phyloP scores from a whole-genome alignment of 768 basidiomycete species.

The Strobilomyces dryophilus region DNA sequence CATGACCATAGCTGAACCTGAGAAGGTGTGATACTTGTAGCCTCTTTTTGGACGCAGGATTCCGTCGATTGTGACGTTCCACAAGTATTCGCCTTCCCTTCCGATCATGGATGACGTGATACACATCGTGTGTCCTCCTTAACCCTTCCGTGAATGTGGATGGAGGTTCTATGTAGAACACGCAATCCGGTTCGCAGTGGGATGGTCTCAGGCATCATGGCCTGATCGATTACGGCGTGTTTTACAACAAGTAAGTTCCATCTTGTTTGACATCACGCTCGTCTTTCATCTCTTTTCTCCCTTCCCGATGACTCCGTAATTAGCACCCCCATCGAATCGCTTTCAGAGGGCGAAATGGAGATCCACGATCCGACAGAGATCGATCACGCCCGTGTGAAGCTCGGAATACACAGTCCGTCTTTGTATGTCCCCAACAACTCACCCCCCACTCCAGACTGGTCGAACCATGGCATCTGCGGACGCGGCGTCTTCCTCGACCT shows the following conservation, averaged over 20 bases:
- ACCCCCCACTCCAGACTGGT: conserved; percentile 48
- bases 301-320: background rate
- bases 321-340: conserved; percentile 41
- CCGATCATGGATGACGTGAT: conserved; percentile 44
- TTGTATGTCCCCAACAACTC: background rate
- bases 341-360: conserved; percentile 44
- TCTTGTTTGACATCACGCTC: background rate
- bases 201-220: conserved; percentile 63
- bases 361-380: conserved; percentile 47
- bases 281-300: background rate
- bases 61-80: conserved; percentile 47
- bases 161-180: conserved; percentile 41
- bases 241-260: conserved; percentile 54
- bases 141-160: background rate
- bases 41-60: conserved; percentile 53
- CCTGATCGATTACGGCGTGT: conserved; percentile 46
- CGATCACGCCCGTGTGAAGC: conserved; percentile 42
- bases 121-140: conserved; percentile 42
- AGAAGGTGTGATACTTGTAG: conserved; percentile 29
- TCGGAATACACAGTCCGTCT: conserved; percentile 67
- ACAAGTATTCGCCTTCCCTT: conserved; percentile 11
- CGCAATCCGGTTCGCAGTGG: conserved; percentile 70
- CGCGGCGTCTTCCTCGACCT: conserved; percentile 66
- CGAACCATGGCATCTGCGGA: conserved; percentile 65
- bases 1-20: background rate